A percentile compares a stretch with the other conserved stretches of the same genome.
These are phyloP conservation scores for Cyclotella baltica DNA, from an alignment of 108 stramenopile species.

Conservation along the genomic window DNA sequence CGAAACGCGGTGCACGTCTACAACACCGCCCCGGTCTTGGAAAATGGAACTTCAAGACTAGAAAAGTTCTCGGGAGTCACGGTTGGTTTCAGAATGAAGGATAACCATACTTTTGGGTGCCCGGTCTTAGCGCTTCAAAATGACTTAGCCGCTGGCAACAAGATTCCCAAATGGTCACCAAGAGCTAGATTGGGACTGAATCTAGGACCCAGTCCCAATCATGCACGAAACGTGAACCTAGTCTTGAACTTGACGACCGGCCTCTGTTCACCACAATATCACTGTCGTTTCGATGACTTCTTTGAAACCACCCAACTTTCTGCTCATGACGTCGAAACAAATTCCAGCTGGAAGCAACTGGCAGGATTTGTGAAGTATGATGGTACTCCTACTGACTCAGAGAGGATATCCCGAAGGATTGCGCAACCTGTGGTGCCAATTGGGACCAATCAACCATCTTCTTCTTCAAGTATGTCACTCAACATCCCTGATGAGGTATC, in stretches of 20 bases:
- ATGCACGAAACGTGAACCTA: constrained; percentile 3
- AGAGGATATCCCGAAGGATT: background rate
- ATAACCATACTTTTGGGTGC: constrained; percentile 3
- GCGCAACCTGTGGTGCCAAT: background rate
- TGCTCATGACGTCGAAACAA: background rate
- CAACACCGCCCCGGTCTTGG: constrained; percentile 1
- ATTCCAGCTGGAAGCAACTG: background rate
- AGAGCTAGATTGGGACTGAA: background rate
- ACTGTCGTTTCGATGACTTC: constrained; percentile 13
- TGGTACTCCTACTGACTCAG: background rate
- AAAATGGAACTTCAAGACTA: background rate
- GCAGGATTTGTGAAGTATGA: background rate
- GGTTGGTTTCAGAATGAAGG: constrained; percentile 5
- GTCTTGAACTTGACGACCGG: background rate
- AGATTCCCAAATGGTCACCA: constrained; percentile 11
- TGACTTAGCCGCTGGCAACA: constrained; percentile 5
- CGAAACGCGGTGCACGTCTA: background rate
- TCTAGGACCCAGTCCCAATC: background rate
- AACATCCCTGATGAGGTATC: background rate
- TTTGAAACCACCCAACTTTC: background rate
- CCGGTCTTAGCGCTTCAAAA: background rate
- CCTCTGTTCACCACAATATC: background rate
- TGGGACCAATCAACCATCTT: background rate
- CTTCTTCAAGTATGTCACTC: background rate
- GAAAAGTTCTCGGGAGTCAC: background rate